Conservation (phyloP, 257 asterid species). For the Voacanga thouarsii region DNA sequence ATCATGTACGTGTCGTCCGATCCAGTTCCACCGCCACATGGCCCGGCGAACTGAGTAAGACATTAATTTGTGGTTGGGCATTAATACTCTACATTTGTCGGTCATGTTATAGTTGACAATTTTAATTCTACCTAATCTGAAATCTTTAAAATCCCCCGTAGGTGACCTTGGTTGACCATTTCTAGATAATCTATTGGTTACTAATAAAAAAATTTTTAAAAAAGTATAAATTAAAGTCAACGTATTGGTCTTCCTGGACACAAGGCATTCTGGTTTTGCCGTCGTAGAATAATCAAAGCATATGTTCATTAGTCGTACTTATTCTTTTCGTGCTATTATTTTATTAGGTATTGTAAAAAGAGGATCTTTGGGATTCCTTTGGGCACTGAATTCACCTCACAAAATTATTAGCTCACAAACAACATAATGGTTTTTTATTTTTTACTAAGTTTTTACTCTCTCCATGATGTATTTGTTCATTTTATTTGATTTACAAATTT, state of each 20-base stretch:
- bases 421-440: too few relatives aligned
- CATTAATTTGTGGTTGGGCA: not conserved
- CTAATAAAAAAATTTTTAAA: not conserved
- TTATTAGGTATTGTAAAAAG: not conserved
- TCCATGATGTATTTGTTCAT: too few relatives aligned
- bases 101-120: not conserved
- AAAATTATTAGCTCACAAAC: too few relatives aligned
- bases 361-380: too few relatives aligned
- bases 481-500: too few relatives aligned
- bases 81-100: not conserved
- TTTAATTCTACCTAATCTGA: not conserved
- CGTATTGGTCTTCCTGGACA: not conserved
- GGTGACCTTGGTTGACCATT: slow-evolving; percentile 1
- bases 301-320: not conserved
- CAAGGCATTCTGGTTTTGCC: not conserved
- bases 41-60: slow-evolving; percentile 12
- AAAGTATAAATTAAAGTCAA: slow-evolving; percentile 4
- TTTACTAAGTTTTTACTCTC: too few relatives aligned
- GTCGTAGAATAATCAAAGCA: not conserved
- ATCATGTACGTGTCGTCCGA: not conserved
- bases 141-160: not conserved
- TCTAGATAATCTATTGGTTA: too few relatives aligned
- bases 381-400: not conserved
- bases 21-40: not conserved
- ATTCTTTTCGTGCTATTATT: not conserved